phyloP scores from a whole-genome alignment of 257 asterid genomes.

The Solanum sejunctum region DNA sequence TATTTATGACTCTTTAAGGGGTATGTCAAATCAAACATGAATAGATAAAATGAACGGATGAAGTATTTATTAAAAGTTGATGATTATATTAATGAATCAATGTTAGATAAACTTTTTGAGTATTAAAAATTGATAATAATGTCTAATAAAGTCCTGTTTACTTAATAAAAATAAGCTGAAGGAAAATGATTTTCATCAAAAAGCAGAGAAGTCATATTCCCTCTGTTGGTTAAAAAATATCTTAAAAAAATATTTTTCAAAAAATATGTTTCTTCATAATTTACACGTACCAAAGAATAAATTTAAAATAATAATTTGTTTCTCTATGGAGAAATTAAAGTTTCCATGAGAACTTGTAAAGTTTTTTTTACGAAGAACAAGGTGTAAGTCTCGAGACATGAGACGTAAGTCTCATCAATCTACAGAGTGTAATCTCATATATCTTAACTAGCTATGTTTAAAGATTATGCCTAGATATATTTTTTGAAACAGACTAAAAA shows the following conservation, averaged over 20 bases:
- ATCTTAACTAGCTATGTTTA: too few species aligned
- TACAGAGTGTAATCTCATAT: too few species aligned
- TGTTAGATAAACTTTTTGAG: background rate
- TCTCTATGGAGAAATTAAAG: background rate
- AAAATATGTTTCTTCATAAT: background rate
- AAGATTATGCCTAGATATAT: too few species aligned
- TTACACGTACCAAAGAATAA: background rate
- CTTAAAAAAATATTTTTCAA: background rate
- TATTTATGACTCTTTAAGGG: too few species aligned
- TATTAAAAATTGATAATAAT: background rate
- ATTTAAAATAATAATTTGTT: background rate
- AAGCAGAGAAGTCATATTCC: background rate
- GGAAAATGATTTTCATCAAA: background rate
- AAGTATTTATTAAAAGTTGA: background rate
- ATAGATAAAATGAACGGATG: too few species aligned
- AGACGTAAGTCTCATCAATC: too few species aligned
- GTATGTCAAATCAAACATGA: too few species aligned
- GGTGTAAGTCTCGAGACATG: too few species aligned
- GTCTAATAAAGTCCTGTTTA: background rate
- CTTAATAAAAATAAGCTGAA: background rate
- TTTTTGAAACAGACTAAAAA: background rate
- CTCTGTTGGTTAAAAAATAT: background rate
- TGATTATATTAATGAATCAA: background rate
- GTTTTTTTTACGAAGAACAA: background rate
- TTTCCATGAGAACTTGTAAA: background rate